These are phyloP conservation scores for Adansonia rubrostipa DNA, from an alignment of 441 rosid species.

Conservation along the genomic window DNA sequence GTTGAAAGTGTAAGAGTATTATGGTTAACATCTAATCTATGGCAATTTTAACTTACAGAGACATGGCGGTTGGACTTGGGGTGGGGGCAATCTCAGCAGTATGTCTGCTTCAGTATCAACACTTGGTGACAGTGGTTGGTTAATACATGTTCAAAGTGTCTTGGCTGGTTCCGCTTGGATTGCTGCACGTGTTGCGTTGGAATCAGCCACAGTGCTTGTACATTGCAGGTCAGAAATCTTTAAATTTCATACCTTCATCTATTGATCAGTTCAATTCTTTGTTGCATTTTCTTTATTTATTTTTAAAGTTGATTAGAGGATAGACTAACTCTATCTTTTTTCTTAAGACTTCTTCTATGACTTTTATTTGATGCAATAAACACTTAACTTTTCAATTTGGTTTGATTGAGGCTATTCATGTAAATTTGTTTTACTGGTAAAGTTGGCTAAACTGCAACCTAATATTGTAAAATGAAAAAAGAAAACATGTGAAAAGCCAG, in stretches of 20 bases:
- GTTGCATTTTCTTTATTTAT: slow-evolving; percentile 15
- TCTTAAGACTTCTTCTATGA: background rate
- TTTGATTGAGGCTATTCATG: background rate
- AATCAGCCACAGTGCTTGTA: slow-evolving; percentile 95
- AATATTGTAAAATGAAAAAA: background rate
- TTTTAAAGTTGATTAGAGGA: background rate
- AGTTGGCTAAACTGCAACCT: slow-evolving; percentile 10
- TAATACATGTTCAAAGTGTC: slow-evolving; percentile 92
- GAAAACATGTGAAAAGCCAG: background rate
- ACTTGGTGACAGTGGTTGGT: slow-evolving; percentile 99
- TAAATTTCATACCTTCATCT: slow-evolving; percentile 13
- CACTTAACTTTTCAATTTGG: background rate
- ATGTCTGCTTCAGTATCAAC: slow-evolving; percentile 99
- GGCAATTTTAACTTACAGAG: slow-evolving; percentile 60
- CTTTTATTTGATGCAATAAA: background rate
- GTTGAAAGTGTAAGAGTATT: slow-evolving; percentile 14
- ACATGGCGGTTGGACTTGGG: slow-evolving; percentile 99
- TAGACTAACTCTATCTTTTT: background rate
- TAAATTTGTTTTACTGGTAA: background rate
- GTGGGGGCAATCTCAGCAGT: slow-evolving; percentile 98
- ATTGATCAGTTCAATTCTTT: background rate
- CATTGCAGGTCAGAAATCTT: slow-evolving; percentile 86
- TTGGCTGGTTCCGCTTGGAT: slow-evolving; percentile 99
- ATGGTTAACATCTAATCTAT: slow-evolving; percentile 28
- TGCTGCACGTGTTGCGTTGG: slow-evolving; percentile 92